These are phyloP conservation scores for Thalassiosira tumida DNA, from an alignment of 352 stramenopile species.

Conservation along the genomic window DNA sequence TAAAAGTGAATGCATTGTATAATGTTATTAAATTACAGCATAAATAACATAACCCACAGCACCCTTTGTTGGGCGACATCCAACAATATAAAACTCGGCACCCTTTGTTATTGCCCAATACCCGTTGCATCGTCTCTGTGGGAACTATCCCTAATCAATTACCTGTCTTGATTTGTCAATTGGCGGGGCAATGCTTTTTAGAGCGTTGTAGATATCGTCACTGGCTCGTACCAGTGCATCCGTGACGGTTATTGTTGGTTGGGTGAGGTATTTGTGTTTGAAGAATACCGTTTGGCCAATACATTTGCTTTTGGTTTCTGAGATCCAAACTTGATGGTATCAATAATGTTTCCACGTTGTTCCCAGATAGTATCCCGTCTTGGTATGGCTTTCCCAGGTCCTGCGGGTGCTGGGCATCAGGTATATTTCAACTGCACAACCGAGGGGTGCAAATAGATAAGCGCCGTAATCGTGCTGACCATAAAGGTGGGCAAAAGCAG, in stretches of 20 bases:
- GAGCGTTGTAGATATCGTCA: too few species aligned
- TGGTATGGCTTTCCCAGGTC: conserved; percentile 63
- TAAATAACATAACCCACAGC: too few species aligned
- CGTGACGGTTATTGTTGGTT: conserved; percentile 29
- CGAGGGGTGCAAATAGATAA: conserved; percentile 72
- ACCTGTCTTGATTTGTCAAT: too few species aligned
- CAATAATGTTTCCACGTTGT: conserved; percentile 78
- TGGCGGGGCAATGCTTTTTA: too few species aligned
- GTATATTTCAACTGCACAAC: background rate
- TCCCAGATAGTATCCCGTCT: conserved; percentile 79
- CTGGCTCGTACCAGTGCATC: conserved; percentile 39
- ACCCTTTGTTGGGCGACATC: too few species aligned
- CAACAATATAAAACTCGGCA: too few species aligned
- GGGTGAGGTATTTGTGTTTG: conserved; percentile 68
- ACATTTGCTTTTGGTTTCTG: conserved; percentile 44
- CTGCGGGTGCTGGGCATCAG: conserved; percentile 37
- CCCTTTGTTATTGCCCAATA: too few species aligned
- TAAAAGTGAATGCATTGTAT: too few species aligned
- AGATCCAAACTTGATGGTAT: conserved; percentile 69
- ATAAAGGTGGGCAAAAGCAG: conserved; percentile 60
- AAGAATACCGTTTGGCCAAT: conserved; percentile 65
- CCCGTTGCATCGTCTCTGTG: too few species aligned
- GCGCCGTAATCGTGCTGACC: conserved; percentile 71
- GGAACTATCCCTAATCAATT: too few species aligned
- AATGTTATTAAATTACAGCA: too few species aligned